Conservation (phyloP, 1,284 basidiomycete genomes). For the Irpex rosettiformis region DNA sequence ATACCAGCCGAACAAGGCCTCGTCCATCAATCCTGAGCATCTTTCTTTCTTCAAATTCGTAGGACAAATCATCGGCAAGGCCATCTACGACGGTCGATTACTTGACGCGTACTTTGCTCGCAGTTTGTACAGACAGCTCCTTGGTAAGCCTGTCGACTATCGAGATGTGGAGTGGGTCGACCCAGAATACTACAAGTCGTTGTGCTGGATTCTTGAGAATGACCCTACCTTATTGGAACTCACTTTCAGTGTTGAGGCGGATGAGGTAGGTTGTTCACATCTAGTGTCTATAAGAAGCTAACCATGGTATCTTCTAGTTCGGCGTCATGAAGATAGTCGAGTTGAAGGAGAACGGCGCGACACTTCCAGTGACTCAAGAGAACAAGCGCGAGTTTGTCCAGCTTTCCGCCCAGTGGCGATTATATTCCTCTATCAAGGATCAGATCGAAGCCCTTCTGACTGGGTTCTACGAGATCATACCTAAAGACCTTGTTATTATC, state of each 20-base stretch:
- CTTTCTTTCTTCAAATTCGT: conserved; percentile 99
- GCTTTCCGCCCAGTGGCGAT: conserved; percentile 84
- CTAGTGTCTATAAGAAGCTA: conserved; percentile 7
- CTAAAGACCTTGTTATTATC: conserved; percentile 79
- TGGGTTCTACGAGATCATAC: conserved; percentile 96
- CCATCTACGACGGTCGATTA: conserved; percentile 92
- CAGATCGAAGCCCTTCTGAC: conserved; percentile 89
- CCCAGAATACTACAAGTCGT: conserved; percentile 93
- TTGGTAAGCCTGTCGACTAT: conserved; percentile 91
- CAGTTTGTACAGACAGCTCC: conserved; percentile 90
- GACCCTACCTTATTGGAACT: conserved; percentile 84
- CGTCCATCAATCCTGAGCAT: conserved; percentile 93
- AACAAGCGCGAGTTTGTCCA: conserved; percentile 98
- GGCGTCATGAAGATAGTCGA: conserved; percentile 85
- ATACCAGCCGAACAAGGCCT: conserved; percentile 96
- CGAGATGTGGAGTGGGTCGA: conserved; percentile 95
- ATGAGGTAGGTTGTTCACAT: conserved; percentile 61
- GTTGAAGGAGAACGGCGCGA: conserved; percentile 81
- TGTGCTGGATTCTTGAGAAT: conserved; percentile 91
- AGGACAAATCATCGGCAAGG: conserved; percentile 95
- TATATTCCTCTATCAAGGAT: conserved; percentile 95
- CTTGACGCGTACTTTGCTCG: conserved; percentile 98
- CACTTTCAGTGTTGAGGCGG: conserved; percentile 88
- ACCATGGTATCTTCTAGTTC: conserved; percentile 50
- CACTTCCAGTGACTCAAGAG: conserved; percentile 86